Evolutionary conservation across 2,329 filamentous ascomycete genomes (phyloP).

Genomic region (Diplodia corticola): DNA sequence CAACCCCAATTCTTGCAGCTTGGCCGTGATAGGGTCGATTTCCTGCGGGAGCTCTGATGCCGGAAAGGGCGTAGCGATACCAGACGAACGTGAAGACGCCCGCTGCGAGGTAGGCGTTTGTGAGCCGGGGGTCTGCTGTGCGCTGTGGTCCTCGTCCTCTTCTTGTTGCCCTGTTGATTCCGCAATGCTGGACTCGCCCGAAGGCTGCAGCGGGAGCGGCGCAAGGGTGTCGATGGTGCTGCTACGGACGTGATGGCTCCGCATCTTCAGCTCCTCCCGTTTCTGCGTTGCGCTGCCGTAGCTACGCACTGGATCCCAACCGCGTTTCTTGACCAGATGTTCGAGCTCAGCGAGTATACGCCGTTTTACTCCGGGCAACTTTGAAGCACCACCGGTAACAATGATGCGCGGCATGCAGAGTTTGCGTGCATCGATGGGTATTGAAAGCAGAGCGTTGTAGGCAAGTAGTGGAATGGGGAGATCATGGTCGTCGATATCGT

Average conservation of each 20-base stretch:
- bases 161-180: constrained; percentile 4
- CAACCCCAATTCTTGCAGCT: constrained; percentile 53
- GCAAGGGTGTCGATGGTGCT: constrained; percentile 15
- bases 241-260: constrained; percentile 21
- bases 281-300: constrained; percentile 58
- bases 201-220: neutral
- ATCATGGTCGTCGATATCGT: constrained; percentile 82
- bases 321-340: constrained; percentile 63
- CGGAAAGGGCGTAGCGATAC: constrained; percentile 24
- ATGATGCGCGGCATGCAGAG: constrained; percentile 87
- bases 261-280: constrained; percentile 25
- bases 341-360: constrained; percentile 76
- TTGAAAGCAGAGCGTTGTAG: constrained; percentile 70
- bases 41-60: constrained; percentile 52
- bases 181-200: neutral
- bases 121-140: neutral
- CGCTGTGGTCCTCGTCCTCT: neutral
- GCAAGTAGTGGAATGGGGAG: constrained; percentile 73
- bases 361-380: constrained; percentile 74
- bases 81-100: constrained; percentile 20
- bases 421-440: constrained; percentile 80
- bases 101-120: constrained; percentile 3
- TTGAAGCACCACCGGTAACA: constrained; percentile 78
- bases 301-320: constrained; percentile 76
- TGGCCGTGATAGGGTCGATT: constrained; percentile 59